phyloP scores from a whole-genome alignment of 1,284 basidiomycete species.

The Sutorius eximius region DNA sequence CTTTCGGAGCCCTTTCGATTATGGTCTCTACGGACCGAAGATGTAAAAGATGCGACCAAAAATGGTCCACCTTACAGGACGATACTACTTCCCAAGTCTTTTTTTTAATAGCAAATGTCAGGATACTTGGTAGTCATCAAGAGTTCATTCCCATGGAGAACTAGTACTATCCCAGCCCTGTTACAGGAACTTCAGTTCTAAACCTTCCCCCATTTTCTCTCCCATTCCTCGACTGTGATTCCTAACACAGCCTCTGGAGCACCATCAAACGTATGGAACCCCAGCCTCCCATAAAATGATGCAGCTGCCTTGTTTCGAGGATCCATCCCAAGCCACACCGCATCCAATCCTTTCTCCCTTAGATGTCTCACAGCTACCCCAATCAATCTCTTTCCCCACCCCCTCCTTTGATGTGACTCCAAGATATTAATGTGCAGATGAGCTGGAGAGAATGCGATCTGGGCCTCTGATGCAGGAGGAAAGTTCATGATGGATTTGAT shows the following conservation, averaged over 20 bases:
- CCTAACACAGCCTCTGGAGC: constrained; percentile 28
- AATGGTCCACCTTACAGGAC: too few species aligned
- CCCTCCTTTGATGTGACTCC: constrained; percentile 46
- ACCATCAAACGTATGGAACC: constrained; percentile 29
- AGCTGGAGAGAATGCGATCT: constrained; percentile 38
- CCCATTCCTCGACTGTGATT: constrained; percentile 34
- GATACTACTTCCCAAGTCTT: too few species aligned
- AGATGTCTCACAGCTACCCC: constrained; percentile 38
- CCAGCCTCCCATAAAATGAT: constrained; percentile 28
- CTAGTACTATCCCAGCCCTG: neutral
- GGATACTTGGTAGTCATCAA: too few species aligned
- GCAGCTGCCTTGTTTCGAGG: constrained; percentile 27
- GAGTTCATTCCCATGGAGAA: too few species aligned
- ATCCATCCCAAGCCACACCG: constrained; percentile 34
- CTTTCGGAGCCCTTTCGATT: too few species aligned
- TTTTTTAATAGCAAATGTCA: too few species aligned
- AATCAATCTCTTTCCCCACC: constrained; percentile 49
- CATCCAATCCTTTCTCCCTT: constrained; percentile 23
- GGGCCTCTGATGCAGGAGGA: constrained; percentile 24
- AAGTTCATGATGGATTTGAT: constrained; percentile 26
- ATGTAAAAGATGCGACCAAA: too few species aligned
- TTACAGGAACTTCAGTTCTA: too few species aligned
- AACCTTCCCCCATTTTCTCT: constrained; percentile 10
- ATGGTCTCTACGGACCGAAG: too few species aligned
- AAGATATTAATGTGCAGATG: constrained; percentile 56